Percentiles rank a stretch among this genome's conserved stretches.
Conservation (phyloP, 1,284 basidiomycete species). For the Entoloma clypeatum region DNA sequence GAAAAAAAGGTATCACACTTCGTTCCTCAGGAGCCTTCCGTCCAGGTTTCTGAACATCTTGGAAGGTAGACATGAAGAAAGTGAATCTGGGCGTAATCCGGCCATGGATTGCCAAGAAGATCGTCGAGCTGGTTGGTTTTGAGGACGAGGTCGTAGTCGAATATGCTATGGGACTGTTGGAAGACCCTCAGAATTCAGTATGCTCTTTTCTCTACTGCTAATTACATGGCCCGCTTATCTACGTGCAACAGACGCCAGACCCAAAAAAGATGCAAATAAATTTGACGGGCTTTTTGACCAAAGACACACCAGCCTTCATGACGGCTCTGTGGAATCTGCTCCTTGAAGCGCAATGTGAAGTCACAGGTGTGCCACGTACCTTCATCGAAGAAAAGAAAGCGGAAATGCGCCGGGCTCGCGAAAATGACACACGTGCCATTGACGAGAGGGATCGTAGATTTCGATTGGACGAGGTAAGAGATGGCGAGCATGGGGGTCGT, state of each 20-base stretch:
- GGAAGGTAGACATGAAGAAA: conserved; percentile 90
- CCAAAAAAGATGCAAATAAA: conserved; percentile 95
- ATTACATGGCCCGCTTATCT: neutral
- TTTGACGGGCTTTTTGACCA: conserved; percentile 86
- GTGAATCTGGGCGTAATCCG: conserved; percentile 87
- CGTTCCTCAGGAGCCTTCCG: neutral
- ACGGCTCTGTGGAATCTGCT: conserved; percentile 84
- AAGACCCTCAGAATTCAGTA: conserved; percentile 82
- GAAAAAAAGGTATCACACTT: conserved; percentile 67
- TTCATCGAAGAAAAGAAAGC: conserved; percentile 96
- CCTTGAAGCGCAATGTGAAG: conserved; percentile 85
- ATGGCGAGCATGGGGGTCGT: conserved; percentile 48
- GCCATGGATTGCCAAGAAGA: conserved; percentile 92
- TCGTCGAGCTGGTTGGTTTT: conserved; percentile 86
- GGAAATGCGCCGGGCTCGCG: conserved; percentile 79
- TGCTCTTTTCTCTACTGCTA: no score
- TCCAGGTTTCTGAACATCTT: neutral
- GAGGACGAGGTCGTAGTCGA: conserved; percentile 98
- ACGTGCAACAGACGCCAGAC: conserved; percentile 69
- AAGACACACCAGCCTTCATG: conserved; percentile 85
- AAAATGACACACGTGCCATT: conserved; percentile 65
- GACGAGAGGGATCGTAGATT: conserved; percentile 68
- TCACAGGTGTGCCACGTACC: conserved; percentile 87
- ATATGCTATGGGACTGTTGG: conserved; percentile 90
- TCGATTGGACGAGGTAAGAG: conserved; percentile 65